Evolutionary conservation across 2,329 filamentous ascomycete genomes (phyloP).

Genomic region (Pseudofabraea citricarpa): DNA sequence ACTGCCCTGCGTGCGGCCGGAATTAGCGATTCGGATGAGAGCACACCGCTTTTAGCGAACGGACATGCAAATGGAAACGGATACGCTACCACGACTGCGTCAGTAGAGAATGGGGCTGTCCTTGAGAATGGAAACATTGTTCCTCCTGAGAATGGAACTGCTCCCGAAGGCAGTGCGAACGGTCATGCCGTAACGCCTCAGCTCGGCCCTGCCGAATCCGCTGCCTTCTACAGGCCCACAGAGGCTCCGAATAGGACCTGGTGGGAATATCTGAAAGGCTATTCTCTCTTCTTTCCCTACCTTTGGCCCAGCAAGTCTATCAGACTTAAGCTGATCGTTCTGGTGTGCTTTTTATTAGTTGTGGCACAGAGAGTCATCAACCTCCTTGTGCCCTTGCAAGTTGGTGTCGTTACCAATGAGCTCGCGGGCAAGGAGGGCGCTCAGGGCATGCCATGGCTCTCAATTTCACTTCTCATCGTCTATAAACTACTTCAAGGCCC

Average conservation of each 20-base stretch:
- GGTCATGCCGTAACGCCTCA: conserved; percentile 33
- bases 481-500: conserved; percentile 82
- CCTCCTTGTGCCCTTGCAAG: conserved; percentile 76
- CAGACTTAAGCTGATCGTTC: conserved; percentile 69
- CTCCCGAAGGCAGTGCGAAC: conserved; percentile 44
- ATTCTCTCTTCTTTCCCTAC: conserved; percentile 92
- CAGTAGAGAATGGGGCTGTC: conserved; percentile 27
- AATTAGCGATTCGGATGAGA: conserved; percentile 42
- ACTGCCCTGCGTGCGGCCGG: conserved; percentile 23
- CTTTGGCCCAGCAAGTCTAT: conserved; percentile 85
- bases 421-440: conserved; percentile 53
- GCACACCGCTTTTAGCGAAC: conserved; percentile 55
- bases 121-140: conserved; percentile 28
- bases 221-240: conserved; percentile 84
- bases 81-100: conserved; percentile 30
- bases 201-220: conserved; percentile 50
- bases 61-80: conserved; percentile 27
- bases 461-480: conserved; percentile 71
- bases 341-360: conserved; percentile 78
- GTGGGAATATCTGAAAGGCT: conserved; percentile 94
- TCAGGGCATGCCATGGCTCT: conserved; percentile 58
- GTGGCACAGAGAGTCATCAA: conserved; percentile 80
- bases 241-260: conserved; percentile 84
- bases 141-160: conserved; percentile 26
- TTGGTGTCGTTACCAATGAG: conserved; percentile 73